A percentile compares a stretch with the other conserved stretches of the same genome.
phyloP scores from a whole-genome alignment of 2,329 filamentous ascomycete species.

The Fusarium nisikadoi region DNA sequence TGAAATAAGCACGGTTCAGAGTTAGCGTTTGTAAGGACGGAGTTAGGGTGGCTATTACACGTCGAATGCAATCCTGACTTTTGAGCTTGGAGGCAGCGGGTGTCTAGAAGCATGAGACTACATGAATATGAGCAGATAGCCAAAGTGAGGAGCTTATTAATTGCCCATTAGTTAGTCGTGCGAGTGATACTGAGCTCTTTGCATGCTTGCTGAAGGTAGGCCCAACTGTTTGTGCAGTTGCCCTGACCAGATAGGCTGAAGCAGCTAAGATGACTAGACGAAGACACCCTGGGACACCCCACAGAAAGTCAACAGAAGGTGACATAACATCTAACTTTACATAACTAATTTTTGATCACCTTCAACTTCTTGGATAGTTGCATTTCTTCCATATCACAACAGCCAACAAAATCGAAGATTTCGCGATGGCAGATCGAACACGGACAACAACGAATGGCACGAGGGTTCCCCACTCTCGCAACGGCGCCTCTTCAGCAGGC shows the following conservation, averaged over 20 bases:
- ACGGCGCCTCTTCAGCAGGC: slow-evolving; percentile 35
- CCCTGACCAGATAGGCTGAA: not conserved
- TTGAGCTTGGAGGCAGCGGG: not conserved
- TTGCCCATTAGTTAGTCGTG: not conserved
- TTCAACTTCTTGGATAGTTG: slow-evolving; percentile 12
- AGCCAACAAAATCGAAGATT: not conserved
- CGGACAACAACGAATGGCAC: slow-evolving; percentile 35
- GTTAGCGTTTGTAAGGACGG: slow-evolving; percentile 15
- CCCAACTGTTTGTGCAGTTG: not conserved
- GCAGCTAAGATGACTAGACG: slow-evolving; percentile 20
- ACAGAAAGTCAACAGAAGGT: slow-evolving; percentile 38
- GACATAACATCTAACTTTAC: slow-evolving; percentile 18
- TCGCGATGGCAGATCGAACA: slow-evolving; percentile 41
- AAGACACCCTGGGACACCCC: slow-evolving; percentile 36
- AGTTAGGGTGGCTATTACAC: slow-evolving; percentile 3
- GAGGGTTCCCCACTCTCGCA: slow-evolving; percentile 30
- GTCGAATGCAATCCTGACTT: not conserved
- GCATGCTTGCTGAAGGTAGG: not conserved
- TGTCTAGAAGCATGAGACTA: not conserved
- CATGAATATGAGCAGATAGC: not conserved
- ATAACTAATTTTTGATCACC: slow-evolving; percentile 4
- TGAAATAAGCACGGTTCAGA: slow-evolving; percentile 15
- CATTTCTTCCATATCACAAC: not conserved
- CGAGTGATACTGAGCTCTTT: not conserved
- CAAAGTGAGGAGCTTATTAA: not conserved